Conservation (phyloP, 345 rosid genomes). For the Durio zibethinus region DNA sequence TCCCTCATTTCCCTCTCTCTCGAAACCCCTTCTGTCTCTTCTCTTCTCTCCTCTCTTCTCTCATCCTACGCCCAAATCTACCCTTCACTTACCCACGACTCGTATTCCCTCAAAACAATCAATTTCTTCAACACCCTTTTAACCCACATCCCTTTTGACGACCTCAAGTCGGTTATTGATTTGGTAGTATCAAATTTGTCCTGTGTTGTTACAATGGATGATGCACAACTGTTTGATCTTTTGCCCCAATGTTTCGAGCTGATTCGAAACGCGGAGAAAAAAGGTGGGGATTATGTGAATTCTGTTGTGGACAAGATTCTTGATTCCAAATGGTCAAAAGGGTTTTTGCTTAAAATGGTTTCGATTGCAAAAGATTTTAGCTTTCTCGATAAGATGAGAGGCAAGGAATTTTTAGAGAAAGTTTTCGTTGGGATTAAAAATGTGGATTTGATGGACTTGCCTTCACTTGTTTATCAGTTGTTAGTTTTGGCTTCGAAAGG, state of each 20-base stretch:
- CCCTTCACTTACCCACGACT: slow-evolving; percentile 53
- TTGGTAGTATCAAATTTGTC: slow-evolving; percentile 30
- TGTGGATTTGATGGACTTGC: slow-evolving; percentile 73
- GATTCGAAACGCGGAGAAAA: slow-evolving; percentile 32
- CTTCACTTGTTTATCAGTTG: slow-evolving; percentile 68
- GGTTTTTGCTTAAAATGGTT: slow-evolving; percentile 54
- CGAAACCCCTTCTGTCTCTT: slow-evolving; percentile 34
- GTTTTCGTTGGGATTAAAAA: slow-evolving; percentile 54
- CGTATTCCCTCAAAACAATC: slow-evolving; percentile 58
- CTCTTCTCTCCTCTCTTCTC: slow-evolving; percentile 65
- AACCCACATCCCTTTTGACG: slow-evolving; percentile 28
- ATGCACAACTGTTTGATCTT: slow-evolving; percentile 69
- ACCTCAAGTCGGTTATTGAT: slow-evolving; percentile 40
- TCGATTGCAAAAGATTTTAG: slow-evolving; percentile 50
- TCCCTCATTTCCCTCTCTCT: slow-evolving; percentile 62
- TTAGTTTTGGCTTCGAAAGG: slow-evolving; percentile 78
- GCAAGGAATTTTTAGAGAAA: slow-evolving; percentile 59
- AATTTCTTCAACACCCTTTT: slow-evolving; percentile 48
- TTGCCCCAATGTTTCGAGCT: slow-evolving; percentile 57
- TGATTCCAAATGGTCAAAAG: slow-evolving; percentile 61
- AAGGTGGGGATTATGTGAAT: slow-evolving; percentile 39
- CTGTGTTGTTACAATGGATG: slow-evolving; percentile 40
- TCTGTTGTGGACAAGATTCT: slow-evolving; percentile 41
- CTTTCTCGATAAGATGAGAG: slow-evolving; percentile 51
- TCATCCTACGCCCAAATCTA: slow-evolving; percentile 50